Evolutionary conservation across 1,139 yeast species (phyloP).

Genomic region (Hemisphaericaspora subhashii): DNA sequence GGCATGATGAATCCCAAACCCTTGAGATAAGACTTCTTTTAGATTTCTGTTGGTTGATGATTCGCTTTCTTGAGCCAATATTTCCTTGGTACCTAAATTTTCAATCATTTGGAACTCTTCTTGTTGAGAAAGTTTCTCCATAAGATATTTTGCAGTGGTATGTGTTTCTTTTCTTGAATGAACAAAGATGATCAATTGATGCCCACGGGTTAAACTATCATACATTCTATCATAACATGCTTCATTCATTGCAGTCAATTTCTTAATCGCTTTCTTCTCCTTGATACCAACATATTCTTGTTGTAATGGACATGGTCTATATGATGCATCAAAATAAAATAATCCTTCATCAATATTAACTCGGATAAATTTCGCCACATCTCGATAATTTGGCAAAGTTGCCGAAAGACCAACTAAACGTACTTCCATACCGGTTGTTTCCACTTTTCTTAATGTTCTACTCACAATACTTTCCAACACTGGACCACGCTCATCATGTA

Average conservation of each 20-base stretch:
- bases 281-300: slow-evolving; percentile 89
- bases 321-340: slow-evolving; percentile 80
- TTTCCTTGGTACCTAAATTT: slow-evolving; percentile 63
- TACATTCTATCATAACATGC: slow-evolving; percentile 83
- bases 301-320: slow-evolving; percentile 88
- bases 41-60: slow-evolving; percentile 54
- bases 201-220: slow-evolving; percentile 57
- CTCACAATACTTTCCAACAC: slow-evolving; percentile 87
- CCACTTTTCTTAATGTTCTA: slow-evolving; percentile 57
- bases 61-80: slow-evolving; percentile 64
- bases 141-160: slow-evolving; percentile 76
- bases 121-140: slow-evolving; percentile 59
- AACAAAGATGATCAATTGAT: slow-evolving; percentile 86
- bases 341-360: slow-evolving; percentile 62
- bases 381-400: slow-evolving; percentile 85
- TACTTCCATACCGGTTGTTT: slow-evolving; percentile 41
- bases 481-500: slow-evolving; percentile 96
- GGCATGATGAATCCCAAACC: slow-evolving; percentile 94
- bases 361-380: slow-evolving; percentile 79
- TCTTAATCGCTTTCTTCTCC: slow-evolving; percentile 79
- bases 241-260: slow-evolving; percentile 81
- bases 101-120: slow-evolving; percentile 50
- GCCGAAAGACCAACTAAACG: slow-evolving; percentile 90
- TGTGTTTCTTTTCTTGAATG: slow-evolving; percentile 92
- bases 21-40: slow-evolving; percentile 61